Percentiles rank a stretch among this genome's conserved stretches.
Evolutionary conservation across 1,284 basidiomycete genomes (phyloP).

Genomic region (Leccinum griseonigrum): DNA sequence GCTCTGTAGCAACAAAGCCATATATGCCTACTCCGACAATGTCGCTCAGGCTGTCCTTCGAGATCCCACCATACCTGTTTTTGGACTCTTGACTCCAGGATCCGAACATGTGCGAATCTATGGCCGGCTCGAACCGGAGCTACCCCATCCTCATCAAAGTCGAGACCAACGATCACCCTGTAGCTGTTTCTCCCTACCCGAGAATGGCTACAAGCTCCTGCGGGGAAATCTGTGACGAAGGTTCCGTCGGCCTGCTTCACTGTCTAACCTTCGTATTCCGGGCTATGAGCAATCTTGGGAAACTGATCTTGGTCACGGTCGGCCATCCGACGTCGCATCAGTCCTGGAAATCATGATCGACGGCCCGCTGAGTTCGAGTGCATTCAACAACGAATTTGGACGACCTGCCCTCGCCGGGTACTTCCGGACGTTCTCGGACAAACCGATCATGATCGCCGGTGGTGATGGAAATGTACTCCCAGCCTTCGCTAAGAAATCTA

Average conservation of each 20-base stretch:
- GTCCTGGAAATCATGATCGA: conserved; percentile 98
- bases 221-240: conserved; percentile 98
- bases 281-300: conserved; percentile 91
- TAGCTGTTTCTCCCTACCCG: conserved; percentile 96
- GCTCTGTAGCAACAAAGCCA: conserved; percentile 74
- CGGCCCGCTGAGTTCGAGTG: conserved; percentile 90
- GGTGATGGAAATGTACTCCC: conserved; percentile 93
- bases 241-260: conserved; percentile 96
- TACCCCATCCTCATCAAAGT: conserved; percentile 96
- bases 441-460: conserved; percentile 99
- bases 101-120: conserved; percentile 45
- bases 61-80: conserved; percentile 79
- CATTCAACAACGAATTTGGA: conserved; percentile 99
- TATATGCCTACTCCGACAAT: conserved; percentile 98
- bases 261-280: conserved; percentile 92
- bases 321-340: conserved; percentile 88
- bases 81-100: conserved; percentile 53
- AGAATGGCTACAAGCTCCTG: conserved; percentile 98
- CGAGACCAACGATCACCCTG: conserved; percentile 99
- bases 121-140: conserved; percentile 52
- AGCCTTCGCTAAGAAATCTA: conserved; percentile 73
- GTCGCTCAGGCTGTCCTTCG: conserved; percentile 80
- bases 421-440: conserved; percentile 91
- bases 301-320: conserved; percentile 70
- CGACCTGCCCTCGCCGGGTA: conserved; percentile 84